Conservation (phyloP, 2,329 filamentous ascomycete genomes). For the Cladosporium sp. region DNA sequence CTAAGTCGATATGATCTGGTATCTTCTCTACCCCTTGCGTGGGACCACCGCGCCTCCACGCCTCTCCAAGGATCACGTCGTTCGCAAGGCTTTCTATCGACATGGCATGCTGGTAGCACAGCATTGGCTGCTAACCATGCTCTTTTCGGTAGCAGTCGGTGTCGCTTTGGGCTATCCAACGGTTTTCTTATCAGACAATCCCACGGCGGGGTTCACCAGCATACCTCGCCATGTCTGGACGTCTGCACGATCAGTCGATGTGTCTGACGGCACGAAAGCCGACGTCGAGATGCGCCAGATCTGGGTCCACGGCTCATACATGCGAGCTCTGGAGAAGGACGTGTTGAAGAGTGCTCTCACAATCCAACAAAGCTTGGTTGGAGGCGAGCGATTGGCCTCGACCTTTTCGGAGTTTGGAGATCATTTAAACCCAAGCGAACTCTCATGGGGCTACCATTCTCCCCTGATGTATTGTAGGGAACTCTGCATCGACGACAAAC, state of each 20-base stretch:
- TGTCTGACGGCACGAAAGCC: constrained; percentile 49
- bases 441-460: constrained; percentile 78
- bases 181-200: constrained; percentile 71
- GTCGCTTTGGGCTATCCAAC: constrained; percentile 73
- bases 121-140: constrained; percentile 72
- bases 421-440: constrained; percentile 34
- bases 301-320: constrained; percentile 80
- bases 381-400: constrained; percentile 40
- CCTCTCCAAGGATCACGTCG: constrained; percentile 64
- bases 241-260: constrained; percentile 34
- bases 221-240: constrained; percentile 82
- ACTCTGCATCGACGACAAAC: neutral
- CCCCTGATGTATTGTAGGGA: constrained; percentile 70
- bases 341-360: constrained; percentile 68
- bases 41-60: constrained; percentile 74
- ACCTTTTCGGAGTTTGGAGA: constrained; percentile 29
- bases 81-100: constrained; percentile 65
- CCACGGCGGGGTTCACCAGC: constrained; percentile 69
- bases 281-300: constrained; percentile 82
- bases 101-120: constrained; percentile 71
- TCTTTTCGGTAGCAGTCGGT: constrained; percentile 72
- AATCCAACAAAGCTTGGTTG: constrained; percentile 70
- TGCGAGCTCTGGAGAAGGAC: constrained; percentile 69
- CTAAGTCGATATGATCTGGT: constrained; percentile 40
- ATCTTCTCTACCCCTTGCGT: constrained; percentile 71